Percentiles rank a stretch among this genome's conserved stretches.
These are phyloP conservation scores for Pichia insulana DNA, from an alignment of 805 yeast species.

Conservation along the genomic window DNA sequence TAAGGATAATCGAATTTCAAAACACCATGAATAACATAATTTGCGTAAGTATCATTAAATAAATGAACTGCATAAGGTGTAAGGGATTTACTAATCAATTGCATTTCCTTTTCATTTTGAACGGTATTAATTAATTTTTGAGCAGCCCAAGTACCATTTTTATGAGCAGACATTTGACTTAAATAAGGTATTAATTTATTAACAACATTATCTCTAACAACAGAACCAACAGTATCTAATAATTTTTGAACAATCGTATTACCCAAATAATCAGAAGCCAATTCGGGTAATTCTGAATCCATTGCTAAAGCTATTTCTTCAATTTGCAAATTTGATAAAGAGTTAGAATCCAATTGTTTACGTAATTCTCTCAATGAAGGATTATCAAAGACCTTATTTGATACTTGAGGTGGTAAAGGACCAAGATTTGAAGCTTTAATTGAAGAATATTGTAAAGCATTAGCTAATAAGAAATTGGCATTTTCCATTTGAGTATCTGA, in stretches of 20 bases:
- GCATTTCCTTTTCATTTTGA: constrained; percentile 46
- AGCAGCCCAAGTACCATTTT: constrained; percentile 99
- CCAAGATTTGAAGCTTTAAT: constrained; percentile 48
- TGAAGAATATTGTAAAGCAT: constrained; percentile 36
- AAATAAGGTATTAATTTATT: constrained; percentile 68
- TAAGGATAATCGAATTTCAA: constrained; percentile 78
- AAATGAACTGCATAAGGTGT: constrained; percentile 76
- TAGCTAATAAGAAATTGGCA: constrained; percentile 37
- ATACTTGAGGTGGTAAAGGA: constrained; percentile 66
- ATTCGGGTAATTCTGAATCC: constrained; percentile 82
- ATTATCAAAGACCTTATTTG: constrained; percentile 70
- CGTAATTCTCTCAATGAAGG: constrained; percentile 83
- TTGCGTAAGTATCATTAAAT: constrained; percentile 93
- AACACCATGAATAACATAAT: constrained; percentile 92
- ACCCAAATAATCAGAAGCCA: constrained; percentile 88
- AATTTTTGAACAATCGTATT: constrained; percentile 92
- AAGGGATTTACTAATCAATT: constrained; percentile 58
- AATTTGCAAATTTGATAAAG: constrained; percentile 49
- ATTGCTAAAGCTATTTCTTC: constrained; percentile 79
- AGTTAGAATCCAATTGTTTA: constrained; percentile 54
- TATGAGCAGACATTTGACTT: constrained; percentile 90
- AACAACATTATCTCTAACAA: constrained; percentile 73
- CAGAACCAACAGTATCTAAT: constrained; percentile 61
- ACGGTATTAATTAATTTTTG: constrained; percentile 85
- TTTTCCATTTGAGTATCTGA: constrained; percentile 18